phyloP scores from a whole-genome alignment of 179 eudicot species.

The Amaranthus tricolor region DNA sequence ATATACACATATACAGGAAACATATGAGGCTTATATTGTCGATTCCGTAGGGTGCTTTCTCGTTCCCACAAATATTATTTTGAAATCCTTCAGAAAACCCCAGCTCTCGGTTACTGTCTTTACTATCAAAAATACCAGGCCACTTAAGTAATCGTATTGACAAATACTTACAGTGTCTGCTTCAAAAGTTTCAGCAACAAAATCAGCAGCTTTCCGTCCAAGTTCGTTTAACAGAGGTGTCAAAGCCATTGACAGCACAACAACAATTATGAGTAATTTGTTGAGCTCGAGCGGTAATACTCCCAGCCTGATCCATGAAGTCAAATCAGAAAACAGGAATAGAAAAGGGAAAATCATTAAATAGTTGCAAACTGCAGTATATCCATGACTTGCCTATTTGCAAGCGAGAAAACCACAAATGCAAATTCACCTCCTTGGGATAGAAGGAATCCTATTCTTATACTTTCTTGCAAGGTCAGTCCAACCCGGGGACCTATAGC shows the following conservation, averaged over 20 bases:
- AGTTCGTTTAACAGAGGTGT: conserved; percentile 90
- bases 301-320: conserved; percentile 64
- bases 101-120: not conserved
- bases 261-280: conserved; percentile 95
- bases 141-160: not conserved
- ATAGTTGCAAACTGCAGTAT: not conserved
- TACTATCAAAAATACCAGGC: not conserved
- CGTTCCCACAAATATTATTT: not conserved
- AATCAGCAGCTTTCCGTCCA: conserved; percentile 84
- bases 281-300: conserved; percentile 96
- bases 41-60: not conserved
- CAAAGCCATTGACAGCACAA: conserved; percentile 94
- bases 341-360: conserved; percentile 17
- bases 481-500: conserved; percentile 97
- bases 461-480: conserved; percentile 73
- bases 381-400: conserved; percentile 59
- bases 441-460: conserved; percentile 90
- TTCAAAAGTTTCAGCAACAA: conserved; percentile 65
- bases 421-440: conserved; percentile 99
- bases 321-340: conserved; percentile 20
- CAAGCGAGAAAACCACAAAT: conserved; percentile 92
- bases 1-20: not conserved
- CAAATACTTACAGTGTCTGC: conserved; percentile 50
- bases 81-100: not conserved
- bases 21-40: not conserved